These are phyloP conservation scores for Colletotrichum echinochloae DNA, from an alignment of 2,329 filamentous ascomycete species.

Conservation along the genomic window DNA sequence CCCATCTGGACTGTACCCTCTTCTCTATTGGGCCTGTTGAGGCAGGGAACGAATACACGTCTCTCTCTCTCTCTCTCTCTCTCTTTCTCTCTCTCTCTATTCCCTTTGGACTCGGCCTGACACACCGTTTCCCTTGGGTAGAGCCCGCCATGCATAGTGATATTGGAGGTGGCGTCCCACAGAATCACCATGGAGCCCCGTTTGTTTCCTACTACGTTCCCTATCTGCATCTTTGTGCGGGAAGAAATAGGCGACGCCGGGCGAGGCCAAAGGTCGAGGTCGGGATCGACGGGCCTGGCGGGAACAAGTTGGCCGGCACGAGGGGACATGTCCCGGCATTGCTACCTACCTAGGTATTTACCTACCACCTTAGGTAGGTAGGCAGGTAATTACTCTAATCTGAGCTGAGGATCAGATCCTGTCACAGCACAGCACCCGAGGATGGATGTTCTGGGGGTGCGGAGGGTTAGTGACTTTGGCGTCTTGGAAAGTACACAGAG, in stretches of 20 bases:
- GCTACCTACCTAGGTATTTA: neutral
- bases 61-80: neutral
- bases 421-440: constrained; percentile 23
- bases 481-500: constrained; percentile 7
- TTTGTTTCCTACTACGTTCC: constrained; percentile 12
- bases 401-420: constrained; percentile 36
- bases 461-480: neutral
- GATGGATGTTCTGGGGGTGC: neutral
- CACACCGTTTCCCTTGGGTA: constrained; percentile 25
- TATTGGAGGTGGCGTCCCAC: constrained; percentile 40
- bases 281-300: neutral
- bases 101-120: neutral
- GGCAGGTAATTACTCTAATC: too few relatives aligned
- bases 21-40: neutral
- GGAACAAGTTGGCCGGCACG: constrained; percentile 11
- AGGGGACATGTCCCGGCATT: constrained; percentile 4
- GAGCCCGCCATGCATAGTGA: constrained; percentile 38
- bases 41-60: neutral
- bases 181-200: constrained; percentile 7
- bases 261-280: neutral
- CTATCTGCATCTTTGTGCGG: constrained; percentile 9
- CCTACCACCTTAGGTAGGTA: too few relatives aligned
- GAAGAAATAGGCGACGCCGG: constrained; percentile 7
- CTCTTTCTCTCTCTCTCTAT: neutral
- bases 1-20: neutral